Conservation (phyloP, 805 yeast genomes). For the Yamadazyma laniorum region DNA sequence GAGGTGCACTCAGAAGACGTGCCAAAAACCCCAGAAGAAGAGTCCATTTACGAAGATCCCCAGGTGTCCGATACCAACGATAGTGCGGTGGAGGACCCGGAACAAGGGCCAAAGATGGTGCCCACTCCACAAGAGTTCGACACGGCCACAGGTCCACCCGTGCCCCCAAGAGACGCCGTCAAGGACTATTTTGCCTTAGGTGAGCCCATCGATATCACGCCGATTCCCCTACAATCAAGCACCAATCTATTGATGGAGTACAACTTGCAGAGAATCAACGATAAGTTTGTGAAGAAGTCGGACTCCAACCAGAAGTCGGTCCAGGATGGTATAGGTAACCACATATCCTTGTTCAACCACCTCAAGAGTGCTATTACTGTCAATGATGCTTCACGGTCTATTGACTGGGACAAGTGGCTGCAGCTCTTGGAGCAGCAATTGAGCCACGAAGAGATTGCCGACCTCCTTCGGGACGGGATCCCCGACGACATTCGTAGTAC, state of each 20-base stretch:
- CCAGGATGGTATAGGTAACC: slow-evolving; percentile 36
- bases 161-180: slow-evolving; percentile 10
- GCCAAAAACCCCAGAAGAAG: too few species aligned
- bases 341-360: slow-evolving; percentile 22
- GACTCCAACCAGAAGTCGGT: slow-evolving; percentile 36
- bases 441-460: slow-evolving; percentile 60
- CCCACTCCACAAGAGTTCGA: too few species aligned
- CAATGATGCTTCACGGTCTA: slow-evolving; percentile 19
- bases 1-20: too few species aligned
- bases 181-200: slow-evolving; percentile 10
- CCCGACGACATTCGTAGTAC: slow-evolving; percentile 86
- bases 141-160: neutral
- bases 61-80: too few species aligned
- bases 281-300: slow-evolving; percentile 44
- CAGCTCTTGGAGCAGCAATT: slow-evolving; percentile 74
- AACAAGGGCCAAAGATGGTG: too few species aligned
- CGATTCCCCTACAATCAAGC: neutral
- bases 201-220: slow-evolving; percentile 13
- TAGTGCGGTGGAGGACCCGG: too few species aligned
- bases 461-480: slow-evolving; percentile 69
- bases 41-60: too few species aligned
- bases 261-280: slow-evolving; percentile 55
- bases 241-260: slow-evolving; percentile 1
- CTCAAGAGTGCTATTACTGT: slow-evolving; percentile 25
- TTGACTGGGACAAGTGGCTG: slow-evolving; percentile 90